Evolutionary conservation across 257 asterid species (phyloP), one percentile per base, ranked within the genome.

Genomic region (Capsicum pubescens): DNA sequence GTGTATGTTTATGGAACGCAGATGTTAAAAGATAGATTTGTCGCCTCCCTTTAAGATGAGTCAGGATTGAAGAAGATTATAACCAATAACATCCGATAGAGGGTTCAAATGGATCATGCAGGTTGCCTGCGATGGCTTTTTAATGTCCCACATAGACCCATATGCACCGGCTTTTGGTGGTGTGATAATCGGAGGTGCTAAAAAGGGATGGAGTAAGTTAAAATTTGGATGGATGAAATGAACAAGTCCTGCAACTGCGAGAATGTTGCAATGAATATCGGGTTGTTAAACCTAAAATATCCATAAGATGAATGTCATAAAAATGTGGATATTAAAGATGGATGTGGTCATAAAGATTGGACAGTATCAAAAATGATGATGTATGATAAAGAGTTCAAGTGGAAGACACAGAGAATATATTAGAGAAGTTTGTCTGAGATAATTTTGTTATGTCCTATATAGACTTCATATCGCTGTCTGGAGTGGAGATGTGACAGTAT

Each of bases 311-410:
- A 32, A 12, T 32, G n/a, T 7, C 9, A 13, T 32, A 6, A 64
- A 64, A 67, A 67, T 35, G 19, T 66, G 74, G 50, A 67, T 35
- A 67, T 15, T 67, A 35, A 35, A 36, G 50, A 67, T 71, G 79
- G 26, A 10, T 46, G 79, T 48, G 8, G 39, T 71, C 58, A 46
- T 19, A 71, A 44, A 46, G 57, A 46, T 19, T 44, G 56, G n/a
- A 44, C 36, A 71, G 13, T 44, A 48, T 46, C 46, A 17, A 39
- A 71, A 46, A 71, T 71, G 57, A 71, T 48, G 79, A n/a, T n/a
- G 12, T 71, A 19, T 44, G 79, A 44, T 46, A n/a, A 71, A 71
- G 16, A 8, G n/a, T 11, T 72, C n/a, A 19, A 48, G 59, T 72
- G 80, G 59, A 7, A 72, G 39, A 46, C 80, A 46, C 32, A 48